A percentile compares a stretch with the other conserved stretches of the same genome.
Evolutionary conservation across 306 rosid species (phyloP).

Genomic region (Hippophae rhamnoides): DNA sequence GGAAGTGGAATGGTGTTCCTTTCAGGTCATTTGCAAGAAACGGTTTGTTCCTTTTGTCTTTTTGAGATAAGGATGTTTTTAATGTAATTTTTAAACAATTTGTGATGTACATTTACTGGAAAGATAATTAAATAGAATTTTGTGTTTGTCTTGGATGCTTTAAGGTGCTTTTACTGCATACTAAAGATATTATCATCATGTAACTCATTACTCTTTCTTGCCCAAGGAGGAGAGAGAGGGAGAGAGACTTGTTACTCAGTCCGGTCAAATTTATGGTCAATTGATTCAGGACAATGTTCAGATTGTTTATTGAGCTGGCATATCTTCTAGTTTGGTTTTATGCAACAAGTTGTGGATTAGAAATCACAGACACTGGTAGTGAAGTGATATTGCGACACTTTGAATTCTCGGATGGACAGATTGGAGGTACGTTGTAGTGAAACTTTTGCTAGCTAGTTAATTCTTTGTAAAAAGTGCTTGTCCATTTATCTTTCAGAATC

Average conservation of each 20-base stretch:
- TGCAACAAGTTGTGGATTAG: not conserved
- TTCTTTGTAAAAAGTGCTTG: too few relatives aligned
- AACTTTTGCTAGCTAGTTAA: too few relatives aligned
- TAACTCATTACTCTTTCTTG: too few relatives aligned
- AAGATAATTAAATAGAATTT: not conserved
- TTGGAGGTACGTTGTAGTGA: too few relatives aligned
- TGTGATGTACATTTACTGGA: not conserved
- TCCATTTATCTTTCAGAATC: too few relatives aligned
- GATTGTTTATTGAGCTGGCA: not conserved
- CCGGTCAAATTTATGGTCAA: too few relatives aligned
- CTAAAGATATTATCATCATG: not conserved
- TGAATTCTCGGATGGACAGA: too few relatives aligned
- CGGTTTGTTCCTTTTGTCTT: not conserved
- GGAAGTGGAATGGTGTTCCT: too few relatives aligned
- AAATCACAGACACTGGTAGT: not conserved
- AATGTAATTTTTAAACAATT: not conserved
- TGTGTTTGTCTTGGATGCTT: not conserved
- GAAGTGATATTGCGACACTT: too few relatives aligned
- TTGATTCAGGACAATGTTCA: too few relatives aligned
- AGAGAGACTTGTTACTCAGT: too few relatives aligned
- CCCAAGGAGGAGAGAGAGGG: too few relatives aligned
- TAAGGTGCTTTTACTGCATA: not conserved
- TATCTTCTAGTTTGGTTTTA: slow-evolving; percentile 1
- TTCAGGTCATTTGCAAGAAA: not conserved
- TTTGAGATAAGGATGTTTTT: not conserved